Evolutionary conservation across 2,329 filamentous ascomycete species (phyloP).

Genomic region (Fusarium redolens): DNA sequence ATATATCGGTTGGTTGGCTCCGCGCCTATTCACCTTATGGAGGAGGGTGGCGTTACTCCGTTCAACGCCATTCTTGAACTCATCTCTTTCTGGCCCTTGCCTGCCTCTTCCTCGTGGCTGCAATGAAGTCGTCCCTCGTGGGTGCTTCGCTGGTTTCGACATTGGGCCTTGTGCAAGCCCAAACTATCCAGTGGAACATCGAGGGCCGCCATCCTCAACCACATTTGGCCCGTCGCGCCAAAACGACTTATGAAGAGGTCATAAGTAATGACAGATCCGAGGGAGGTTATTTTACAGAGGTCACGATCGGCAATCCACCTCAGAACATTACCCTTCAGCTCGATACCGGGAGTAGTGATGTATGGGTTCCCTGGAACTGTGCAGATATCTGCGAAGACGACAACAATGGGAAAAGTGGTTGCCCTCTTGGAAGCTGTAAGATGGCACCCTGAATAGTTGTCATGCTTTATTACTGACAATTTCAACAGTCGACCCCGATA

Average conservation of each 20-base stretch:
- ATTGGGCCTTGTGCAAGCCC: constrained; percentile 41
- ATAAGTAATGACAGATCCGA: constrained; percentile 57
- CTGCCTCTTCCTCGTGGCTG: constrained; percentile 13
- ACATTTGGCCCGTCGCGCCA: constrained; percentile 52
- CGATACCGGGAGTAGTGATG: constrained; percentile 74
- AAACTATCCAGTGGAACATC: constrained; percentile 62
- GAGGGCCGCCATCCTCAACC: constrained; percentile 49
- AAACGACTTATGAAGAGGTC: constrained; percentile 54
- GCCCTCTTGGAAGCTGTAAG: constrained; percentile 61
- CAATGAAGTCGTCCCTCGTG: constrained; percentile 42
- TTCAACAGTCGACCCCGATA: constrained; percentile 56
- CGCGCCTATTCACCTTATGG: constrained; percentile 36
- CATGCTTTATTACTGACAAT: constrained; percentile 34
- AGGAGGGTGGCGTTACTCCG: constrained; percentile 38
- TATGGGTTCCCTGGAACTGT: constrained; percentile 64
- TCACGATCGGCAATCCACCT: constrained; percentile 66
- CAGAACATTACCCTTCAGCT: constrained; percentile 69
- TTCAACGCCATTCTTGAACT: constrained; percentile 36
- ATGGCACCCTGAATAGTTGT: constrained; percentile 11
- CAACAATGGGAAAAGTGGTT: constrained; percentile 45
- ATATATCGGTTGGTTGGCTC: constrained; percentile 18
- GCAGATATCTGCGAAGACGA: constrained; percentile 54
- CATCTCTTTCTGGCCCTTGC: constrained; percentile 5
- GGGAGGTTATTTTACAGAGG: constrained; percentile 67
- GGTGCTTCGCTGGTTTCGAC: constrained; percentile 38